Evolutionary conservation across 1,284 basidiomycete species (phyloP).

Genomic region (Heliocybe sulcata): DNA sequence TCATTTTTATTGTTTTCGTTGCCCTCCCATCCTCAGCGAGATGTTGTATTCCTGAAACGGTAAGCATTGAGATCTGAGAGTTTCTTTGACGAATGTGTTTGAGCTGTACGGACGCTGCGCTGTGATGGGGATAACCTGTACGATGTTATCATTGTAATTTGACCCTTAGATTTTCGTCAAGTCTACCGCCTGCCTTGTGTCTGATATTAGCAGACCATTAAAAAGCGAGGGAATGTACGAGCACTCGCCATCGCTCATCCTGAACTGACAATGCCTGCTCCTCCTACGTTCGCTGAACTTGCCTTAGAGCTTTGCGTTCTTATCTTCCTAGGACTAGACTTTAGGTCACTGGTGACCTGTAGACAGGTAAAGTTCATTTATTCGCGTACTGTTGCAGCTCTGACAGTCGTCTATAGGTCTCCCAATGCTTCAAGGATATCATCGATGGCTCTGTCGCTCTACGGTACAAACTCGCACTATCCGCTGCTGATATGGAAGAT

Average conservation of each 20-base stretch:
- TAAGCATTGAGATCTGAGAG: too few species aligned
- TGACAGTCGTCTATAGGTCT: constrained; percentile 30
- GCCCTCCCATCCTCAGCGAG: too few species aligned
- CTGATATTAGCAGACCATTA: not conserved
- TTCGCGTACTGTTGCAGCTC: not conserved
- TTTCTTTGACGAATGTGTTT: too few species aligned
- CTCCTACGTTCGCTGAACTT: constrained; percentile 5
- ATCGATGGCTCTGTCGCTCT: constrained; percentile 30
- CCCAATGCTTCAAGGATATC: constrained; percentile 28
- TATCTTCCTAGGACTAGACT: constrained; percentile 21
- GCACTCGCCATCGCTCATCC: not conserved
- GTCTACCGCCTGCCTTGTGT: not conserved
- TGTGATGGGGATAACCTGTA: too few species aligned
- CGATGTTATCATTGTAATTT: too few species aligned
- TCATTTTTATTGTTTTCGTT: too few species aligned
- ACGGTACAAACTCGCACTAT: constrained; percentile 49
- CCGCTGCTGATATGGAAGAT: constrained; percentile 38
- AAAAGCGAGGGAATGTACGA: not conserved
- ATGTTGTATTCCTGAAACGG: too few species aligned
- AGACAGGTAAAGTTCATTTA: constrained; percentile 25
- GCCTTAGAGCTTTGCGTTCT: constrained; percentile 21
- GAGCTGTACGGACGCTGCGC: too few species aligned
- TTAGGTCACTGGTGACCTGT: constrained; percentile 29
- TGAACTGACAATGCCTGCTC: not conserved
- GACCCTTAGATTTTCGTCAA: too few species aligned